Conservation (phyloP, 768 basidiomycete genomes). For the Suillus cothurnatus region DNA sequence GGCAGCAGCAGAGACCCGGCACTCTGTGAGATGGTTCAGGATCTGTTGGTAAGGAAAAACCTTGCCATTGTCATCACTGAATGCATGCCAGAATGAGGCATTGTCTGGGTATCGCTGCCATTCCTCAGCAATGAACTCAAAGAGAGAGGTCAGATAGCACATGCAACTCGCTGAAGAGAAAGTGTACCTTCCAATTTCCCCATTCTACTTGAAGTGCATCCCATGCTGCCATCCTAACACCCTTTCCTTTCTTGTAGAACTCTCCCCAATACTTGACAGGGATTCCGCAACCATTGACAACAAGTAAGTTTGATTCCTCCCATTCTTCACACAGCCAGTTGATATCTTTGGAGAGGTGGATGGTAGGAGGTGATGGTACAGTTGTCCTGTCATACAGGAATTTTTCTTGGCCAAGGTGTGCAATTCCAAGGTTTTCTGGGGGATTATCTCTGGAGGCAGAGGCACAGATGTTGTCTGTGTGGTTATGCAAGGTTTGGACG, state of each 20-base stretch:
- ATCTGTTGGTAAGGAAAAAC: constrained; percentile 12
- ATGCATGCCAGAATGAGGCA: constrained; percentile 16
- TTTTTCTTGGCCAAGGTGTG: background rate
- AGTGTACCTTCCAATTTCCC: constrained; percentile 18
- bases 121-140: constrained; percentile 19
- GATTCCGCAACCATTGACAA: constrained; percentile 14
- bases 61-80: constrained; percentile 12
- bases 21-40: constrained; percentile 5
- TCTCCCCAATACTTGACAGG: constrained; percentile 17
- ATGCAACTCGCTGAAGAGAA: background rate
- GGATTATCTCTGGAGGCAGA: too few species aligned
- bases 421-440: background rate
- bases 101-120: constrained; percentile 9
- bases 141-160: background rate
- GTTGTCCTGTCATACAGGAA: background rate
- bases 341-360: constrained; percentile 16
- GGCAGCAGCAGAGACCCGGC: background rate
- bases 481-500: too few species aligned
- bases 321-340: constrained; percentile 18
- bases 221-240: constrained; percentile 13
- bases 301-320: constrained; percentile 16
- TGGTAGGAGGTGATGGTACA: background rate
- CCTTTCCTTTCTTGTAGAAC: constrained; percentile 18
- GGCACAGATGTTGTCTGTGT: too few species aligned
- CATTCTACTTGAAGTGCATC: constrained; percentile 12